Percentiles rank a stretch among this genome's conserved stretches.
These are phyloP conservation scores for Dendrobium chrysotoxum DNA, from an alignment of 106 monocot species.

Conservation along the genomic window DNA sequence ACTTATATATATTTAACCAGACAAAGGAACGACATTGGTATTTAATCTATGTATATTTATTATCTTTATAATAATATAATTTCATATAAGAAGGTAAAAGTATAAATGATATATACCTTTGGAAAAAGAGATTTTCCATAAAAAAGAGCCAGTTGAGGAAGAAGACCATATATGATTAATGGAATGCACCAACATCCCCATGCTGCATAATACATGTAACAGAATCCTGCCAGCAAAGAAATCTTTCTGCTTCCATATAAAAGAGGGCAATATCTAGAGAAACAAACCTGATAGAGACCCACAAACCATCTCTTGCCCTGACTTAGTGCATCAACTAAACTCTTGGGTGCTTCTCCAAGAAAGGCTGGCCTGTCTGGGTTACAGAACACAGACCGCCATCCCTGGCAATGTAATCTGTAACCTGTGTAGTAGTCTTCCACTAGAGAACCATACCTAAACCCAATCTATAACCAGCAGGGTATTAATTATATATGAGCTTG, in stretches of 20 bases:
- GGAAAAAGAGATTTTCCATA: constrained; percentile 53
- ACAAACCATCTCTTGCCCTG: constrained; percentile 68
- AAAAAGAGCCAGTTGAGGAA: constrained; percentile 59
- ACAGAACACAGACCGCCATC: constrained; percentile 65
- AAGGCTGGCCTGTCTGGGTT: constrained; percentile 54
- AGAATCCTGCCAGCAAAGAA: constrained; percentile 36
- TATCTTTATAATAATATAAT: too few relatives aligned
- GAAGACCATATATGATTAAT: constrained; percentile 30
- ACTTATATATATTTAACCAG: too few relatives aligned
- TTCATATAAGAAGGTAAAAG: too few relatives aligned
- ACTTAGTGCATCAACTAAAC: constrained; percentile 38
- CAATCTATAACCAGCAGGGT: too few relatives aligned
- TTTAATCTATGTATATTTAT: too few relatives aligned
- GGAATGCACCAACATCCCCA: constrained; percentile 46
- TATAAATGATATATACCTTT: constrained; percentile 21
- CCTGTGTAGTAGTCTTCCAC: constrained; percentile 6
- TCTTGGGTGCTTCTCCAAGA: constrained; percentile 46
- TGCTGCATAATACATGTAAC: constrained; percentile 40
- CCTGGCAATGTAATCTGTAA: constrained; percentile 56
- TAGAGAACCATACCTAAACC: too few relatives aligned
- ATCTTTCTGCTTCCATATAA: constrained; percentile 25
- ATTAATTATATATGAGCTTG: not conserved
- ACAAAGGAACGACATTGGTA: too few relatives aligned
- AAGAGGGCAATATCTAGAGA: constrained; percentile 53
- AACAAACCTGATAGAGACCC: constrained; percentile 53